phyloP scores from a whole-genome alignment of 2,329 filamentous ascomycete genomes.

The Fusarium napiforme region DNA sequence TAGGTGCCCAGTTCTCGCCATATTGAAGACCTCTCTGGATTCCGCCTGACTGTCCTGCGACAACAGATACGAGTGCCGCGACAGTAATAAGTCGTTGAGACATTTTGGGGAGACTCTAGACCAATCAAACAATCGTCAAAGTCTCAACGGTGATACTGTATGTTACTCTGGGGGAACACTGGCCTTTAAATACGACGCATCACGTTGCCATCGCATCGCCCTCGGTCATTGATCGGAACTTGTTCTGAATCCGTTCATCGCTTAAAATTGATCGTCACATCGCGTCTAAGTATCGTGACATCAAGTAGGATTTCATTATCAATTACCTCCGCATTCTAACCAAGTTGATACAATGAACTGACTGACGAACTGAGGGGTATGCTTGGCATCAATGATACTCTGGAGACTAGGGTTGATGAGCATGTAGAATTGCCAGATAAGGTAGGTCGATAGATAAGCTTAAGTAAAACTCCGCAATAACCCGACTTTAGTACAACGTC shows the following conservation, averaged over 20 bases:
- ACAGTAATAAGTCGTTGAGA: not conserved
- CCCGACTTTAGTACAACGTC: not conserved
- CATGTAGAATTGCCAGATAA: not conserved
- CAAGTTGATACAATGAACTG: rapidly evolving
- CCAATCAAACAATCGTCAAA: too few relatives aligned
- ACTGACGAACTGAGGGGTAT: slow-evolving; percentile 16
- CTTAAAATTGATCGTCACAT: not conserved
- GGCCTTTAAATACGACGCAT: not conserved
- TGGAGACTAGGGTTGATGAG: not conserved
- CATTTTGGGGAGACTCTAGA: not conserved
- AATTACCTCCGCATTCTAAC: not conserved
- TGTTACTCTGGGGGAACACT: rapidly evolving
- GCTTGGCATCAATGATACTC: slow-evolving; percentile 1
- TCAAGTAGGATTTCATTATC: not conserved
- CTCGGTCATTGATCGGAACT: not conserved
- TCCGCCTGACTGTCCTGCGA: not conserved
- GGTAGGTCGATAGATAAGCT: slow-evolving; percentile 23
- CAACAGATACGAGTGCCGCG: not conserved
- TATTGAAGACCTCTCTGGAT: slow-evolving; percentile 14
- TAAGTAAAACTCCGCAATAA: slow-evolving; percentile 1
- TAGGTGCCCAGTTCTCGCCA: slow-evolving; percentile 21
- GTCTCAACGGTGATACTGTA: too few relatives aligned
- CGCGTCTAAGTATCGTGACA: not conserved
- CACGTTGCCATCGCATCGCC: rapidly evolving
- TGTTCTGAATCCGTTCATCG: not conserved